Percentiles rank a stretch among this genome's conserved stretches.
phyloP scores from a whole-genome alignment of 73 alveolate genomes.

The Uronychia binucleata region DNA sequence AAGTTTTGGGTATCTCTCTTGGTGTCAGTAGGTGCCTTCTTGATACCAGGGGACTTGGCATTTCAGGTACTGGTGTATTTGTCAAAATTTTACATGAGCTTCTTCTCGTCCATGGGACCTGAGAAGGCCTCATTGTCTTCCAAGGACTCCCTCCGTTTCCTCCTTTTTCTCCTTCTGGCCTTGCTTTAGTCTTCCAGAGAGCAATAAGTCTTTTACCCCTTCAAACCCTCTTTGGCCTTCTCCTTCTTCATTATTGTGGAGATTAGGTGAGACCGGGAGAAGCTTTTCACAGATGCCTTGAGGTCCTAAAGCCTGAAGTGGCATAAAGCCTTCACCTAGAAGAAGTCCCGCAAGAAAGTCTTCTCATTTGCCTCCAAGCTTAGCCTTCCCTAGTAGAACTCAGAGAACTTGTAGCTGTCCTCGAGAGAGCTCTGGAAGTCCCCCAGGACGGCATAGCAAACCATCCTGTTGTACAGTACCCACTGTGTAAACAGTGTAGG shows the following conservation, averaged over 20 bases:
- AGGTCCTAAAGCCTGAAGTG: background rate
- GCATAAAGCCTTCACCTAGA: background rate
- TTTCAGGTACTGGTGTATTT: too few relatives aligned
- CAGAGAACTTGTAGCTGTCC: background rate
- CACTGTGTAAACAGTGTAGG: background rate
- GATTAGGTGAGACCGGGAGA: background rate
- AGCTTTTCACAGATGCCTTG: background rate
- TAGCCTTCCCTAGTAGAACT: background rate
- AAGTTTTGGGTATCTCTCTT: background rate
- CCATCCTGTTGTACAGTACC: background rate
- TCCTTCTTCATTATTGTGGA: background rate
- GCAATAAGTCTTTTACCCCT: too few relatives aligned
- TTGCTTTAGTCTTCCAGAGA: background rate
- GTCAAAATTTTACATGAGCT: too few relatives aligned
- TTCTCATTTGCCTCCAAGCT: background rate
- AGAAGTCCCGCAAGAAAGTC: background rate
- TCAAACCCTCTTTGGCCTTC: too few relatives aligned
- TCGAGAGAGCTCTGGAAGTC: background rate
- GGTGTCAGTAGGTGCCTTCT: background rate
- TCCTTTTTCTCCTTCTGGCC: background rate
- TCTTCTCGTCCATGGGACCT: background rate
- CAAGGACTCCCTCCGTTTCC: background rate
- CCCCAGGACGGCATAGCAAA: background rate
- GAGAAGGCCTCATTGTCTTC: background rate
- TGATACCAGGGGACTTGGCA: too few relatives aligned